Evolutionary conservation across 805 yeast genomes (phyloP).

Genomic region (Ogataea minuta): DNA sequence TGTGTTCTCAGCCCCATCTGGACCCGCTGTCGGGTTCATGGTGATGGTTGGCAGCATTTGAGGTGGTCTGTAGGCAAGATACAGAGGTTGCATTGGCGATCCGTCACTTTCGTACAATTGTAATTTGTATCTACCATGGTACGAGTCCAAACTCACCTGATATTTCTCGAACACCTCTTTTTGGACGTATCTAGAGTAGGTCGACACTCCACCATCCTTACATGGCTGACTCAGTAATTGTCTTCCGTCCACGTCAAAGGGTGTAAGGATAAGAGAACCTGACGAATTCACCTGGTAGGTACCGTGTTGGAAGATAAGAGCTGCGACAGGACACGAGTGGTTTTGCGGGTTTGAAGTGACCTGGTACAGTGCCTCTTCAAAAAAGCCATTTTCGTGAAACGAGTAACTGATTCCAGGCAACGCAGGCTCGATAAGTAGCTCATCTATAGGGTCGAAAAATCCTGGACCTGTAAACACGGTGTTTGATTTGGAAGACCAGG

Average conservation of each 20-base stretch:
- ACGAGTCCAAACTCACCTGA: constrained; percentile 63
- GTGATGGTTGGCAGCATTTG: constrained; percentile 94
- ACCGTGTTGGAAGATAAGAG: constrained; percentile 87
- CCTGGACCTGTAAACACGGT: constrained; percentile 97
- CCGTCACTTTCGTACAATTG: constrained; percentile 79
- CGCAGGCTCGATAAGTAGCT: constrained; percentile 90
- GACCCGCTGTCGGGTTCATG: constrained; percentile 71
- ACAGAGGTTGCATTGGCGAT: constrained; percentile 77
- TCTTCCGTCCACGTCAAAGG: constrained; percentile 87
- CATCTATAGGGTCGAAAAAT: constrained; percentile 95
- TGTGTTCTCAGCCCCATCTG: constrained; percentile 28
- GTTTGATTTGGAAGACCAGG: constrained; percentile 94
- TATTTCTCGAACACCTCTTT: constrained; percentile 56
- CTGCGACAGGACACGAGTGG: constrained; percentile 83
- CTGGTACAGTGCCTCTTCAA: constrained; percentile 86
- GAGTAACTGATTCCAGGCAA: constrained; percentile 92
- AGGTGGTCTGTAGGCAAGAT: constrained; percentile 90
- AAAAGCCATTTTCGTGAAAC: constrained; percentile 88
- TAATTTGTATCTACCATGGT: constrained; percentile 80
- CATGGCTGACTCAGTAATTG: constrained; percentile 90
- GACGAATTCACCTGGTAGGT: constrained; percentile 59
- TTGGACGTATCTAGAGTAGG: constrained; percentile 73
- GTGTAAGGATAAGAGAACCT: constrained; percentile 68
- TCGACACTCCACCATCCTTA: constrained; percentile 53
- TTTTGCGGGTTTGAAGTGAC: constrained; percentile 66